Conservation (phyloP, 306 rosid genomes). For the Ormosia semicastrata region DNA sequence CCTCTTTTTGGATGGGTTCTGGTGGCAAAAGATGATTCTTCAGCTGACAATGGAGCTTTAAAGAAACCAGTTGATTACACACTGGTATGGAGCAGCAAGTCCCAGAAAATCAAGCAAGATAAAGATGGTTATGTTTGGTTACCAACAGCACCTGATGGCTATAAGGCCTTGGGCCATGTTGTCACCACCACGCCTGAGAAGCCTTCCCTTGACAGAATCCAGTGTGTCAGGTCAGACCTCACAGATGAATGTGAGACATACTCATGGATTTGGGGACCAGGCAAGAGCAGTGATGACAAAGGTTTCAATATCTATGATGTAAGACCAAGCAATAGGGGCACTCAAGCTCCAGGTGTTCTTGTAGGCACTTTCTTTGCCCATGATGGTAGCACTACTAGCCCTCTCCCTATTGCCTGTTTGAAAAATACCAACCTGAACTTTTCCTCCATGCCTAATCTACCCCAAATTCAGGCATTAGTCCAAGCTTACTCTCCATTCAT, state of each 20-base stretch:
- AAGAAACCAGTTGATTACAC: slow-evolving; percentile 34
- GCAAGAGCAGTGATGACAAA: slow-evolving; percentile 21
- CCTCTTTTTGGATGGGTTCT: slow-evolving; percentile 27
- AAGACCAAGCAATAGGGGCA: slow-evolving; percentile 37
- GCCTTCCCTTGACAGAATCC: slow-evolving; percentile 35
- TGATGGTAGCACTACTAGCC: neutral
- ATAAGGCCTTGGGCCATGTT: slow-evolving; percentile 32
- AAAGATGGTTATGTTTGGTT: slow-evolving; percentile 35
- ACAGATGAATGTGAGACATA: slow-evolving; percentile 24
- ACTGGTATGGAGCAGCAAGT: slow-evolving; percentile 32
- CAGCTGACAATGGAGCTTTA: slow-evolving; percentile 7
- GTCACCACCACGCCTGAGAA: slow-evolving; percentile 29
- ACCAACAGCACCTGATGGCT: slow-evolving; percentile 36
- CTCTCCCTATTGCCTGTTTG: slow-evolving; percentile 36
- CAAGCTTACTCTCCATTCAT: slow-evolving; percentile 29
- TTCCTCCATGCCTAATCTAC: slow-evolving; percentile 28
- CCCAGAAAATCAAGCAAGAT: slow-evolving; percentile 26
- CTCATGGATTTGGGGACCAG: slow-evolving; percentile 42
- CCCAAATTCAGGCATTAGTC: slow-evolving; percentile 27
- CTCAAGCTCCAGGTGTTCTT: slow-evolving; percentile 27
- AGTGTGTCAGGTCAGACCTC: slow-evolving; percentile 36
- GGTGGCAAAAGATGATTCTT: slow-evolving; percentile 34
- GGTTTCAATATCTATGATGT: slow-evolving; percentile 28
- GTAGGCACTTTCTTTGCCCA: slow-evolving; percentile 37
- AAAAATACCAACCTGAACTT: slow-evolving; percentile 10